phyloP scores from a whole-genome alignment of 495 filamentous ascomycete species.

The Pyronema domesticum region DNA sequence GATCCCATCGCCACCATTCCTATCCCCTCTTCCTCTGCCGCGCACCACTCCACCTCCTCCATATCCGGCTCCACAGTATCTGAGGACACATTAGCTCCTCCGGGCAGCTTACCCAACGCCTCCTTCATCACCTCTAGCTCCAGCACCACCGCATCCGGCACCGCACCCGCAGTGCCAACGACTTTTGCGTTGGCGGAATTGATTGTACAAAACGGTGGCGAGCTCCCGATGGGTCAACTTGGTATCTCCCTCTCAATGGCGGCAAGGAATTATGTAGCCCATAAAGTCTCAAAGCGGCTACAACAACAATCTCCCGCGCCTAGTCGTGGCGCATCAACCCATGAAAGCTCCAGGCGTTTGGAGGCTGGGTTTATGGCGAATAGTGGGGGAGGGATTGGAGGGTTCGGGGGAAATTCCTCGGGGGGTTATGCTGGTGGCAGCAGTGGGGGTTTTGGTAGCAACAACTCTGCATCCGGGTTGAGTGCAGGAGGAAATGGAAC shows the following conservation, averaged over 20 bases:
- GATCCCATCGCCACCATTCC: too few relatives aligned
- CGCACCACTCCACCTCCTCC: too few relatives aligned
- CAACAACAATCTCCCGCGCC: conserved; percentile 5
- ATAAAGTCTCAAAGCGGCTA: conserved; percentile 42
- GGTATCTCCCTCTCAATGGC: conserved; percentile 59
- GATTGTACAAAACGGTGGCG: conserved; percentile 82
- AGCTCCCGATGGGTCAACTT: conserved; percentile 54
- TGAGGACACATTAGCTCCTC: conserved; percentile 2
- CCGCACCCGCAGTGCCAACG: conserved; percentile 9
- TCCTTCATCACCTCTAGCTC: background rate
- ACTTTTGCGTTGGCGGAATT: conserved; percentile 79
- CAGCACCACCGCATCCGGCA: conserved; percentile 16
- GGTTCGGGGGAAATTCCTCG: too few relatives aligned
- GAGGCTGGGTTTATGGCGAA: background rate
- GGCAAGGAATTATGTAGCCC: conserved; percentile 68
- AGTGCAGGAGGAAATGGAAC: conserved; percentile 34
- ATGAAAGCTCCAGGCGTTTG: conserved; percentile 16
- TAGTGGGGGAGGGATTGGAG: background rate
- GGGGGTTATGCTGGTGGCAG: too few relatives aligned
- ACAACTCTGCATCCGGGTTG: conserved; percentile 23
- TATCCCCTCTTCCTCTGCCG: conserved; percentile 11
- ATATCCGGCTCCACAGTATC: conserved; percentile 4
- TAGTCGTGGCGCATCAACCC: conserved; percentile 20
- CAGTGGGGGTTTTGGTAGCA: conserved; percentile 9
- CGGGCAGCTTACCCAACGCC: background rate